A percentile compares a stretch with the other conserved stretches of the same genome.
Evolutionary conservation across 768 basidiomycete genomes (phyloP).

Genomic region (Lactarius hatsudake): DNA sequence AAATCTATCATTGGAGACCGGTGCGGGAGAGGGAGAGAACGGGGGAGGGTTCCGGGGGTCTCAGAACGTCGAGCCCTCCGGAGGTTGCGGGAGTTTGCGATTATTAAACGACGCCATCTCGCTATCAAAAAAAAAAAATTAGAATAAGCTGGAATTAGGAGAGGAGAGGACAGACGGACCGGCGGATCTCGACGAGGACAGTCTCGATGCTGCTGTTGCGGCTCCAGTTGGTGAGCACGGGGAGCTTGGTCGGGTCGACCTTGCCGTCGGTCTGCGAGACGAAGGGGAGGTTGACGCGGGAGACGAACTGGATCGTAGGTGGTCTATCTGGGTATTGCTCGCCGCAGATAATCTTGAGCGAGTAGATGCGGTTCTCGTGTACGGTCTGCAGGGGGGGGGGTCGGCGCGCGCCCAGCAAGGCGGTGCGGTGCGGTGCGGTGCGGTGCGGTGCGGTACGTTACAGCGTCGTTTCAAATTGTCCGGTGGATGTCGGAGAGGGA

Average conservation of each 20-base stretch:
- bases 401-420: conserved; percentile 1
- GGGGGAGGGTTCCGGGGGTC: neutral
- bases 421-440: no score
- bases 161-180: conserved; percentile 46
- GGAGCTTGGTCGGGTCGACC: conserved; percentile 71
- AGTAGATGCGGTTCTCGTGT: conserved; percentile 99
- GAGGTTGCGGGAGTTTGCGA: conserved; percentile 91
- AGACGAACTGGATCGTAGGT: conserved; percentile 81
- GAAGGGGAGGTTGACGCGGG: conserved; percentile 91
- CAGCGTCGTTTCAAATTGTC: neutral
- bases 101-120: conserved; percentile 94
- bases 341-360: conserved; percentile 85
- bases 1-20: conserved; percentile 17
- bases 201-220: conserved; percentile 80
- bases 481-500: neutral
- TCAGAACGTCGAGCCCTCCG: conserved; percentile 77
- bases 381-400: conserved; percentile 67
- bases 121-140: conserved; percentile 46
- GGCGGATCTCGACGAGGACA: conserved; percentile 88
- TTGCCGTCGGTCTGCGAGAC: conserved; percentile 72
- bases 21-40: neutral
- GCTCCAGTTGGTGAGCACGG: conserved; percentile 73
- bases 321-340: conserved; percentile 70
- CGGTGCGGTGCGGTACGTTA: no score
- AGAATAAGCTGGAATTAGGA: no score